Evolutionary conservation across 2,329 filamentous ascomycete species (phyloP).

Genomic region (Colletotrichum horii): DNA sequence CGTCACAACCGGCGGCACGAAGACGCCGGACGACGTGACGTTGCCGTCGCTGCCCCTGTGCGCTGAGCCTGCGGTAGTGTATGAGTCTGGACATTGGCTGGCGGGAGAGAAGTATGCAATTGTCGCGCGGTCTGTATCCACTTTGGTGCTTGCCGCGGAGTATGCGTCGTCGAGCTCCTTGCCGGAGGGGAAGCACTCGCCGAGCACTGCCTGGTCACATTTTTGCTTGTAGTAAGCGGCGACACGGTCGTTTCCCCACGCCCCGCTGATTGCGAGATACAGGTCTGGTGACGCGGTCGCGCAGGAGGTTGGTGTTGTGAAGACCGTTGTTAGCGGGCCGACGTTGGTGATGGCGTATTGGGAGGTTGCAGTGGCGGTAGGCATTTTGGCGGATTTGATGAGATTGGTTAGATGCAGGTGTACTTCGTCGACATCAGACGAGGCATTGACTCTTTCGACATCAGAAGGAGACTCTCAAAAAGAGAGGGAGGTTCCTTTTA

Average conservation of each 20-base stretch:
- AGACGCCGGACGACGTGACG: neutral
- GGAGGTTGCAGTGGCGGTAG: conserved; percentile 23
- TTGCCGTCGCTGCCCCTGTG: neutral
- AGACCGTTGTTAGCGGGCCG: conserved; percentile 34
- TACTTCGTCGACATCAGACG: neutral
- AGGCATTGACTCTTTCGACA: too few relatives aligned
- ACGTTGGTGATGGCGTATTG: conserved; percentile 29
- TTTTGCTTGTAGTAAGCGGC: neutral
- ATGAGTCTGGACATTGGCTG: conserved; percentile 25
- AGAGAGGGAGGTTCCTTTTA: neutral
- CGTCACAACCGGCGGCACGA: neutral
- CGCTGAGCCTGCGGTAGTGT: conserved; percentile 27
- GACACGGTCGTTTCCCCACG: neutral
- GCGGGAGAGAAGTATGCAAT: conserved; percentile 29
- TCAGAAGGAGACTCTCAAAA: neutral
- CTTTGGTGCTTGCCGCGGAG: neutral
- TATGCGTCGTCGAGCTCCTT: conserved; percentile 10
- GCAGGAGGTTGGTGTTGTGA: conserved; percentile 29
- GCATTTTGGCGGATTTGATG: conserved; percentile 22
- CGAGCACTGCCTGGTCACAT: conserved; percentile 1
- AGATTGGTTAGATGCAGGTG: neutral
- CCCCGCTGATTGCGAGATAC: neutral
- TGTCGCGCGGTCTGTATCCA: neutral
- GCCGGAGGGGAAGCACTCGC: conserved; percentile 28
- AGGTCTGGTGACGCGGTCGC: conserved; percentile 11